Conservation (phyloP, 164 flowering plant species). For the Stephania cephalantha region DNA sequence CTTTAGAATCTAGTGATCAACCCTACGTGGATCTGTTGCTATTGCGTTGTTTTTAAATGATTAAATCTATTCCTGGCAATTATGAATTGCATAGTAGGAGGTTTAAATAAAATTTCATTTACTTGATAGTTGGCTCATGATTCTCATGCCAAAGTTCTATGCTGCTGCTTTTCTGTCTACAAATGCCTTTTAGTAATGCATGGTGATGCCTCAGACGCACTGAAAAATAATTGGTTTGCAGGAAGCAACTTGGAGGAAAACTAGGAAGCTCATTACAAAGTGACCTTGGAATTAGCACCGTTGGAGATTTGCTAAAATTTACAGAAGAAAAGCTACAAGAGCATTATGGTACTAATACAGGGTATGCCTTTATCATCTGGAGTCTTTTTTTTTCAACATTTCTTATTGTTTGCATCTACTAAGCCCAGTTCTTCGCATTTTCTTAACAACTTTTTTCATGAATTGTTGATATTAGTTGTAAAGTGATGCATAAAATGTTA, state of each 20-base stretch:
- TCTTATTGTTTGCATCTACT: background rate
- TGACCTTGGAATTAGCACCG: constrained; percentile 74
- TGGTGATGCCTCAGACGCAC: background rate
- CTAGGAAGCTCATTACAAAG: constrained; percentile 80
- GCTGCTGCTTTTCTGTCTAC: background rate
- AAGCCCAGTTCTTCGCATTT: background rate
- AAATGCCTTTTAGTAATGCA: background rate
- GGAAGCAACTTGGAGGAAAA: constrained; percentile 98
- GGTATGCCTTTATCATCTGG: constrained; percentile 30
- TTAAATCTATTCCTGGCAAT: no score
- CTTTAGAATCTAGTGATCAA: no score
- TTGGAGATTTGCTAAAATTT: constrained; percentile 85
- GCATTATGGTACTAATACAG: constrained; percentile 84
- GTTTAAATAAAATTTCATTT: no score
- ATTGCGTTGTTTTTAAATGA: no score
- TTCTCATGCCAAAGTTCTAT: background rate
- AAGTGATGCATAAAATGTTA: background rate
- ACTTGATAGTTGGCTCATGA: background rate
- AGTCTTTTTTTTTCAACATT: background rate
- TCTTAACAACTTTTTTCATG: background rate
- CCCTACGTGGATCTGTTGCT: no score
- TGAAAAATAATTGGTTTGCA: constrained; percentile 21
- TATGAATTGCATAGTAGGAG: no score
- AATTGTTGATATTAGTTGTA: background rate
- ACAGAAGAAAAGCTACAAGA: constrained; percentile 83